phyloP scores from a whole-genome alignment of 306 rosid genomes.

The Argentina anserina region DNA sequence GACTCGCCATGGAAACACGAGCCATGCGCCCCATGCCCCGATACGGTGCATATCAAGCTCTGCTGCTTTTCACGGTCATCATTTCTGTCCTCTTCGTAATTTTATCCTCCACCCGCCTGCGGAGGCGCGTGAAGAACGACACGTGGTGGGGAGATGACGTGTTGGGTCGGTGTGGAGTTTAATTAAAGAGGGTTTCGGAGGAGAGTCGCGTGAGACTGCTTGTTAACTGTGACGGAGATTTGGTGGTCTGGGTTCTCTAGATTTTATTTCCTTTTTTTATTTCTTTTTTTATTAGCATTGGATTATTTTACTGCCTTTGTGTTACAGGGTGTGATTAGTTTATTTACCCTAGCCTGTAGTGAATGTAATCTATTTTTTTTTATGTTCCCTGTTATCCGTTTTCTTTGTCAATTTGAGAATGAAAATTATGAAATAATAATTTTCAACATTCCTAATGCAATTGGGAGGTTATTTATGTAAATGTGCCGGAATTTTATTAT shows the following conservation, averaged over 20 bases:
- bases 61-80: constrained; percentile 25
- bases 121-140: not conserved
- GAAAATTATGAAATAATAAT: too few species aligned
- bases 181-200: constrained; percentile 30
- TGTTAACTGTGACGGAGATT: constrained; percentile 50
- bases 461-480: too few species aligned
- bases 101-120: not conserved
- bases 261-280: constrained; percentile 34
- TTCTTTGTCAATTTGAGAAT: not conserved
- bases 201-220: constrained; percentile 44
- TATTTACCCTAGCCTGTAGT: not conserved
- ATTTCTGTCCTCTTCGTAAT: constrained; percentile 7
- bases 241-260: constrained; percentile 51
- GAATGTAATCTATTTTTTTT: not conserved
- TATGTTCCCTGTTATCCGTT: not conserved
- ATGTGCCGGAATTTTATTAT: too few species aligned
- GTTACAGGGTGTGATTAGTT: not conserved
- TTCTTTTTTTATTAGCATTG: not conserved
- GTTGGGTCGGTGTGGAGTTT: not conserved
- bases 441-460: too few species aligned
- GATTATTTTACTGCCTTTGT: not conserved
- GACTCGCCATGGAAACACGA: constrained; percentile 23
- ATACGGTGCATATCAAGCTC: constrained; percentile 22
- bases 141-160: constrained; percentile 19
- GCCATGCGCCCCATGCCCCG: constrained; percentile 35